A percentile compares a stretch with the other conserved stretches of the same genome.
Conservation (phyloP, 176 grass and related monocot genomes). For the Dactylis glomerata region DNA sequence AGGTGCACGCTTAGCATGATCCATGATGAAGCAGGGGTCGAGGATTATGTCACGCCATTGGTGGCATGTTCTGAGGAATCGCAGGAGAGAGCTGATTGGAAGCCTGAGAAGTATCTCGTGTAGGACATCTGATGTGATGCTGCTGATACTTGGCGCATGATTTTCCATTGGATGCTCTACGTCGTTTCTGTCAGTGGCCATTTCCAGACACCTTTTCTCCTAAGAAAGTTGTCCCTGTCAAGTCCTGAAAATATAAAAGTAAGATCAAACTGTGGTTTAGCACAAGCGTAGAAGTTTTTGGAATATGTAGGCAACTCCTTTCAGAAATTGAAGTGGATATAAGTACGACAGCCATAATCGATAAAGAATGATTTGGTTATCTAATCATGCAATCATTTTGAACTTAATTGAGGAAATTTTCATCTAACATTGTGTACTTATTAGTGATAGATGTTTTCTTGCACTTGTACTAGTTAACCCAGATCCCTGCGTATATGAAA, state of each 20-base stretch:
- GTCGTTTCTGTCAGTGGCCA: background rate
- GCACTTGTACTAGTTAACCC: too few species aligned
- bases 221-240: background rate
- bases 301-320: background rate
- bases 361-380: background rate
- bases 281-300: background rate
- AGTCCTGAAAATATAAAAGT: background rate
- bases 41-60: constrained; percentile 27
- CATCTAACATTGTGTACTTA: too few species aligned
- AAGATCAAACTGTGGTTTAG: background rate
- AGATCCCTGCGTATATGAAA: too few species aligned
- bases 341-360: background rate
- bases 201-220: background rate
- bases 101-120: constrained; percentile 41
- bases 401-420: background rate
- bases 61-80: constrained; percentile 4
- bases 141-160: background rate
- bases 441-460: too few species aligned
- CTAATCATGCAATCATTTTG: background rate
- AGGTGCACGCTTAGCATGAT: constrained; percentile 4
- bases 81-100: constrained; percentile 20
- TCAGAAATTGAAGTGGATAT: background rate
- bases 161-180: background rate
- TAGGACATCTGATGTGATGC: constrained; percentile 14
- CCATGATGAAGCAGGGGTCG: constrained; percentile 1